Evolutionary conservation across 306 rosid genomes (phyloP).

Genomic region (Corylus avellana): DNA sequence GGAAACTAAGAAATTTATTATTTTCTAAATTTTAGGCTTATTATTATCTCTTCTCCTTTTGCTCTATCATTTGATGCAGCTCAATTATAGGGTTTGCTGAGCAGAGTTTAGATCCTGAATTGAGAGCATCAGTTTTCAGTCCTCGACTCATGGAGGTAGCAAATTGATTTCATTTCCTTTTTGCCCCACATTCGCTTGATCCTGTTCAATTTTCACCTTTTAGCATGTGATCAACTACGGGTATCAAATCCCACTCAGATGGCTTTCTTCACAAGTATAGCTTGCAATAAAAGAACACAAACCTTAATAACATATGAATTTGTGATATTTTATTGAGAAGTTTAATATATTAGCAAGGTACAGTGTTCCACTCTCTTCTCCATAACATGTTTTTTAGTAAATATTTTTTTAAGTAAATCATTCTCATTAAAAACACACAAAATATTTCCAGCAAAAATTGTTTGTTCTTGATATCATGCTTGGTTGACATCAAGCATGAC

Average conservation of each 20-base stretch:
- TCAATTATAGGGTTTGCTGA: slow-evolving; percentile 86
- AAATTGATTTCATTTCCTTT: slow-evolving; percentile 27
- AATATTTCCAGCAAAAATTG: slow-evolving; percentile 6
- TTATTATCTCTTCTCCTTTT: slow-evolving; percentile 14
- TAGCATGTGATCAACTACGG: slow-evolving; percentile 6
- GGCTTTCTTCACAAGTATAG: neutral
- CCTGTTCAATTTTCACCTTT: slow-evolving; percentile 12
- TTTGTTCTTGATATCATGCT: neutral
- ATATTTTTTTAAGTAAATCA: too few species aligned
- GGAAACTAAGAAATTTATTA: neutral
- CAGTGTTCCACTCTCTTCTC: neutral
- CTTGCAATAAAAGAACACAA: slow-evolving; percentile 2
- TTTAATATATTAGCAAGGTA: slow-evolving; percentile 10
- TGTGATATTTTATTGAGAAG: slow-evolving; percentile 15
- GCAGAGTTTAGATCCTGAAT: slow-evolving; percentile 73
- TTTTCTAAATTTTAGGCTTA: slow-evolving; percentile 16
- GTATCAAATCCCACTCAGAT: neutral
- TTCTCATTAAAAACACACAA: too few species aligned
- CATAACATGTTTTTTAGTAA: neutral
- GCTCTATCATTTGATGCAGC: slow-evolving; percentile 51
- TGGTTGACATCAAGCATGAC: neutral
- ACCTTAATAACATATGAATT: slow-evolving; percentile 12
- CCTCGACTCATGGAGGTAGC: slow-evolving; percentile 97
- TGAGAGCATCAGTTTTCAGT: slow-evolving; percentile 82
- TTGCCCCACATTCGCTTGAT: slow-evolving; percentile 15